Evolutionary conservation across 2,329 filamentous ascomycete species (phyloP).

Genomic region (Microdochium trichocladiopsis): DNA sequence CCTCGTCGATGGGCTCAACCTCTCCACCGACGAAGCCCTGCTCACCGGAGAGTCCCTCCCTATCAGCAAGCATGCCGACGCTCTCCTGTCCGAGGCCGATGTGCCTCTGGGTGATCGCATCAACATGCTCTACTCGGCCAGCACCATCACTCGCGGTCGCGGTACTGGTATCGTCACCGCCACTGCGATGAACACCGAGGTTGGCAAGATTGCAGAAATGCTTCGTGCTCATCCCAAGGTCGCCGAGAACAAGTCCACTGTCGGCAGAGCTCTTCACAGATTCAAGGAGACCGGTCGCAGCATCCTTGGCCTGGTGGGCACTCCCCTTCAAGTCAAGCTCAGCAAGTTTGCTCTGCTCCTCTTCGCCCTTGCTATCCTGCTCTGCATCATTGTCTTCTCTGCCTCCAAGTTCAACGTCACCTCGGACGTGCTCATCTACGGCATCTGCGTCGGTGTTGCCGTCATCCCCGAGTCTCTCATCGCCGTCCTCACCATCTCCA

Average conservation of each 20-base stretch:
- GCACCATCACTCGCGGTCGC: constrained; percentile 64
- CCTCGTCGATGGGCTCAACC: constrained; percentile 60
- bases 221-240: constrained; percentile 52
- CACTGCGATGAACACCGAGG: constrained; percentile 68
- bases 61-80: constrained; percentile 57
- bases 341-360: constrained; percentile 79
- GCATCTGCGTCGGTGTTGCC: constrained; percentile 40
- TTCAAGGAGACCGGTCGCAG: constrained; percentile 32
- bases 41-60: constrained; percentile 69
- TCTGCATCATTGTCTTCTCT: constrained; percentile 56
- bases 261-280: constrained; percentile 35
- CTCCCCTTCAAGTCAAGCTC: constrained; percentile 77
- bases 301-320: constrained; percentile 64
- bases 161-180: constrained; percentile 62
- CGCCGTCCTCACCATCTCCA: constrained; percentile 57
- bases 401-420: constrained; percentile 45
- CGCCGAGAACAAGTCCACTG: constrained; percentile 38
- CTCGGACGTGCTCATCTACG: constrained; percentile 50
- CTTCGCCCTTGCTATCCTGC: constrained; percentile 61
- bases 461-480: constrained; percentile 51
- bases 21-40: constrained; percentile 69
- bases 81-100: constrained; percentile 41
- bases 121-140: constrained; percentile 66
- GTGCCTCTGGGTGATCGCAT: constrained; percentile 61
- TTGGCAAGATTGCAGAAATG: constrained; percentile 68